phyloP scores from a whole-genome alignment of 2,329 filamentous ascomycete genomes.

The Talaromyces sp. region DNA sequence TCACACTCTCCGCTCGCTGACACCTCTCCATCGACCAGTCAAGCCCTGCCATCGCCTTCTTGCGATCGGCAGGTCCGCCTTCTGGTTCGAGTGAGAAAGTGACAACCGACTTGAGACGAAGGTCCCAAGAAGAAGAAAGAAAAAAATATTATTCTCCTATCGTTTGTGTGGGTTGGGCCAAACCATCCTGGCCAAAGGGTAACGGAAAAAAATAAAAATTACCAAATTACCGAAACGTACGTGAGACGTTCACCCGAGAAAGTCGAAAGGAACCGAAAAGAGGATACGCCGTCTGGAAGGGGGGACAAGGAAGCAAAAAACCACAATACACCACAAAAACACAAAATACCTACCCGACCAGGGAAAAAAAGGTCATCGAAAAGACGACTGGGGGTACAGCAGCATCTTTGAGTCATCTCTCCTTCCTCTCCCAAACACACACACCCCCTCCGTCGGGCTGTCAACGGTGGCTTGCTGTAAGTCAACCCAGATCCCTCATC shows the following conservation, averaged over 20 bases:
- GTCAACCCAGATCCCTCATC: slow-evolving; percentile 14
- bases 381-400: slow-evolving; percentile 1
- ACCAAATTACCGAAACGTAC: neutral
- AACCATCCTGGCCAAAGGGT: neutral
- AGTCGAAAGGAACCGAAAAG: neutral
- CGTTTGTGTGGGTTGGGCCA: slow-evolving; percentile 3
- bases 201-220: neutral
- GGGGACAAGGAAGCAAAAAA: neutral
- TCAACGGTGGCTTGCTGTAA: slow-evolving; percentile 26
- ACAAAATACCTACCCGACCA: neutral
- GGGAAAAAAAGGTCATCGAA: neutral
- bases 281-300: neutral
- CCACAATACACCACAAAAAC: neutral
- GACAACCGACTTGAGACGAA: neutral
- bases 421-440: neutral
- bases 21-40: slow-evolving; percentile 25
- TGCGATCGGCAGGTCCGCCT: slow-evolving; percentile 34
- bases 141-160: neutral
- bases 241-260: neutral
- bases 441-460: neutral
- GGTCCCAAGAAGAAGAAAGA: neutral
- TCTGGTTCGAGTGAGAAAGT: slow-evolving; percentile 11
- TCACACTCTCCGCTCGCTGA: slow-evolving; percentile 34
- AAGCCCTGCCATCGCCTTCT: slow-evolving; percentile 28
- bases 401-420: slow-evolving; percentile 10